These are phyloP conservation scores for Sphaerostilbella broomeana DNA, from an alignment of 2,329 filamentous ascomycete species.

Conservation along the genomic window DNA sequence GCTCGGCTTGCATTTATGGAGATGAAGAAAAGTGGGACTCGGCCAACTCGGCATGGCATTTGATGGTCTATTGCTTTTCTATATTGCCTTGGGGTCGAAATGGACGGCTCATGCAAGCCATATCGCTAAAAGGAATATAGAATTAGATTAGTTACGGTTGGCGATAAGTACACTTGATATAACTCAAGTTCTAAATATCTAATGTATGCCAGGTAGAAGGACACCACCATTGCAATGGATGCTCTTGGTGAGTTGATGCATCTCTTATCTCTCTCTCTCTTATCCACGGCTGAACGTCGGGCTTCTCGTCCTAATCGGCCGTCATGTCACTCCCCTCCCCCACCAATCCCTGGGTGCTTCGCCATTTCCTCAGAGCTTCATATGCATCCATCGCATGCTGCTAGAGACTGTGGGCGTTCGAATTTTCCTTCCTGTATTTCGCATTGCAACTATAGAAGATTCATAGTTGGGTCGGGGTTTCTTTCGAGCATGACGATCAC, in stretches of 20 bases:
- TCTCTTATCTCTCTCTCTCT: background rate
- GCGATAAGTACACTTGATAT: background rate
- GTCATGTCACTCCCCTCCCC: conserved; percentile 2
- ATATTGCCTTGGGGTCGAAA: background rate
- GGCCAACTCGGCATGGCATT: too few species aligned
- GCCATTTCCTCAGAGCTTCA: conserved; percentile 1
- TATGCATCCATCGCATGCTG: background rate
- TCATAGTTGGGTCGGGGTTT: background rate
- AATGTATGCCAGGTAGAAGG: background rate
- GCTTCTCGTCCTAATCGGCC: background rate
- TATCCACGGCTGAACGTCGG: conserved; percentile 5
- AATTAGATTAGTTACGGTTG: background rate
- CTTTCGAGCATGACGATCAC: conserved; percentile 8
- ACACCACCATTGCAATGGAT: background rate
- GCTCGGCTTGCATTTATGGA: too few species aligned
- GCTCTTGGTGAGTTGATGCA: background rate
- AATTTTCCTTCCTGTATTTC: too few species aligned
- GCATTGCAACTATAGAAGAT: background rate
- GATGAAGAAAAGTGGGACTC: too few species aligned
- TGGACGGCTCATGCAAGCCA: background rate
- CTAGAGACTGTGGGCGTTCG: background rate
- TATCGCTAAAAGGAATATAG: background rate
- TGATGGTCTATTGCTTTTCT: background rate
- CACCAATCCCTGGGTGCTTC: conserved; percentile 5
- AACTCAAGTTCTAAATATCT: too few species aligned